Percentiles rank a stretch among this genome's conserved stretches.
Evolutionary conservation across 805 yeast genomes (phyloP).

Genomic region (Saccharomycopsis javanensis): DNA sequence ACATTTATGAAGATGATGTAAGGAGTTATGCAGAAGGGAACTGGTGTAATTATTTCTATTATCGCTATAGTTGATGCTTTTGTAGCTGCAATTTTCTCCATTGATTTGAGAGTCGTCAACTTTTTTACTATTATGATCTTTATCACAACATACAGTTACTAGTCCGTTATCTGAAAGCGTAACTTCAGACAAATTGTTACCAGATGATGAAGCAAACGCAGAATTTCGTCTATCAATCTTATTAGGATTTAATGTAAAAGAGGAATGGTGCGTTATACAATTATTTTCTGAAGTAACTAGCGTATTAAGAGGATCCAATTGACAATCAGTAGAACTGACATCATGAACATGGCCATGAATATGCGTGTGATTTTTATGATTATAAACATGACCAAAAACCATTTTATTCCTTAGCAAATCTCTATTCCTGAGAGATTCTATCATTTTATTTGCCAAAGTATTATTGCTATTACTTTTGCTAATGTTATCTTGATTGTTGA

Average conservation of each 20-base stretch:
- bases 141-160: constrained; percentile 18
- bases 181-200: neutral
- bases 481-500: neutral
- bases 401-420: constrained; percentile 21
- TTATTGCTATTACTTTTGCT: neutral
- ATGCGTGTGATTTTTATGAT: constrained; percentile 39
- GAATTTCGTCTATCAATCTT: neutral
- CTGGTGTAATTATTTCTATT: neutral
- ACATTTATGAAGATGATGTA: constrained; percentile 17
- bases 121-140: constrained; percentile 3
- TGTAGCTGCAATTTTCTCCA: neutral
- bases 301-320: constrained; percentile 9
- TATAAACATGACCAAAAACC: constrained; percentile 41
- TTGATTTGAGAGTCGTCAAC: neutral
- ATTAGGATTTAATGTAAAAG: neutral
- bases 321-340: constrained; percentile 29
- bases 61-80: too few species aligned
- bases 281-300: neutral
- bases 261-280: neutral
- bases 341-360: constrained; percentile 43
- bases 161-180: constrained; percentile 1
- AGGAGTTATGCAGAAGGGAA: neutral
- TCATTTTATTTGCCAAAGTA: constrained; percentile 14
- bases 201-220: neutral
- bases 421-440: constrained; percentile 5